A percentile compares a stretch with the other conserved stretches of the same genome.
phyloP scores from a whole-genome alignment of 345 rosid species.

The Citrus cavaleriei region DNA sequence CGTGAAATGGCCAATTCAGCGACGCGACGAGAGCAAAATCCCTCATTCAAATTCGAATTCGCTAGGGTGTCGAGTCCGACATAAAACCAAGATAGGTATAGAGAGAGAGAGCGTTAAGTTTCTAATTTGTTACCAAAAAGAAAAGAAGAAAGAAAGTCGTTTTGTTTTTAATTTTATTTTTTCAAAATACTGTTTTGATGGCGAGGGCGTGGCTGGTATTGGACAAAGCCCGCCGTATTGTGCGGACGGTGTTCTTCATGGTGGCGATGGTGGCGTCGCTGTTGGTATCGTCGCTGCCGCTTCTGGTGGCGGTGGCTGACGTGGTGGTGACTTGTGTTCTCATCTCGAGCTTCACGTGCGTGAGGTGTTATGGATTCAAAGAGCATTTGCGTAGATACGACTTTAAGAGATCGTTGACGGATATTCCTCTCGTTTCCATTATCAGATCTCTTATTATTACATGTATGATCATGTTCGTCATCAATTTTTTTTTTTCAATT shows the following conservation, averaged over 20 bases:
- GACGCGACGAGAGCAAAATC: slow-evolving; percentile 1
- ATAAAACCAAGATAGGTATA: not conserved
- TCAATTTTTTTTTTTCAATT: not conserved
- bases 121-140: too few species aligned
- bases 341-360: slow-evolving; percentile 74
- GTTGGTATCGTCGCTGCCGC: slow-evolving; percentile 70
- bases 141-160: too few species aligned
- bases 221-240: slow-evolving; percentile 66
- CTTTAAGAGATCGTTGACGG: slow-evolving; percentile 75
- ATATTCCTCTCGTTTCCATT: slow-evolving; percentile 79
- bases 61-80: slow-evolving; percentile 33
- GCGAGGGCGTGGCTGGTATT: slow-evolving; percentile 44
- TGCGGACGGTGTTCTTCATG: slow-evolving; percentile 74
- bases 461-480: slow-evolving; percentile 36
- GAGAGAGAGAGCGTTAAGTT: too few species aligned
- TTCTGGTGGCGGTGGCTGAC: slow-evolving; percentile 77
- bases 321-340: slow-evolving; percentile 58
- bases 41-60: slow-evolving; percentile 15
- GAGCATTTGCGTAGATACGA: slow-evolving; percentile 60
- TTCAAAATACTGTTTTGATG: slow-evolving; percentile 10
- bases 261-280: slow-evolving; percentile 91
- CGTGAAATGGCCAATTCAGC: slow-evolving; percentile 21
- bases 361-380: slow-evolving; percentile 58
- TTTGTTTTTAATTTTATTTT: not conserved
- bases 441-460: slow-evolving; percentile 75